These are phyloP conservation scores for Microthyrium microscopicum DNA, from an alignment of 2,329 filamentous ascomycete genomes.

Conservation along the genomic window DNA sequence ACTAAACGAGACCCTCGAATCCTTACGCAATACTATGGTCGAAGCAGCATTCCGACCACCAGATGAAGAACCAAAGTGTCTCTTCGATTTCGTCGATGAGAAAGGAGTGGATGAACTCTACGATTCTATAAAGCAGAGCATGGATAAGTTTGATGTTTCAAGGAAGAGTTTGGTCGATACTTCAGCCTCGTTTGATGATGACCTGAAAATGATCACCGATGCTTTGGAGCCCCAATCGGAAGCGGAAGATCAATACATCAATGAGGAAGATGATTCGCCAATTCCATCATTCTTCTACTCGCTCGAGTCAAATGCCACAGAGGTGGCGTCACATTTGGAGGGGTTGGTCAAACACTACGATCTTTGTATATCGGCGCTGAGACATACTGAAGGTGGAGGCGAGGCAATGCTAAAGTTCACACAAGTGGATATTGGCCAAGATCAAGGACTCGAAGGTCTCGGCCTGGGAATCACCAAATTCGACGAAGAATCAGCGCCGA, in stretches of 20 bases:
- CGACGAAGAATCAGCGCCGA: conserved; percentile 32
- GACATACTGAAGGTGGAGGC: conserved; percentile 57
- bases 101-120: conserved; percentile 49
- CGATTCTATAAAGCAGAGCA: conserved; percentile 50
- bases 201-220: conserved; percentile 30
- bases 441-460: conserved; percentile 12
- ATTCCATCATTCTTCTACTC: conserved; percentile 30
- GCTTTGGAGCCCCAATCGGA: conserved; percentile 14
- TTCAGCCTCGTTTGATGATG: conserved; percentile 53
- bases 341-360: conserved; percentile 81
- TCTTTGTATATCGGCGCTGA: conserved; percentile 77
- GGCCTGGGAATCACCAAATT: conserved; percentile 8
- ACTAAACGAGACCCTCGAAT: conserved; percentile 49
- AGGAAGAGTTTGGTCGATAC: conserved; percentile 40
- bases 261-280: conserved; percentile 13
- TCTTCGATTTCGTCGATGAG: conserved; percentile 66
- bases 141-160: conserved; percentile 52
- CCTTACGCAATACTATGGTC: conserved; percentile 47
- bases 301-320: conserved; percentile 58
- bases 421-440: conserved; percentile 11
- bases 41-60: conserved; percentile 44
- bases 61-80: conserved; percentile 33
- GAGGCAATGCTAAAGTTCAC: conserved; percentile 28
- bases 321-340: conserved; percentile 66
- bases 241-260: conserved; percentile 1